A percentile compares a stretch with the other conserved stretches of the same genome.
Evolutionary conservation across 768 basidiomycete genomes (phyloP).

Genomic region (Amanita subjunquillea): DNA sequence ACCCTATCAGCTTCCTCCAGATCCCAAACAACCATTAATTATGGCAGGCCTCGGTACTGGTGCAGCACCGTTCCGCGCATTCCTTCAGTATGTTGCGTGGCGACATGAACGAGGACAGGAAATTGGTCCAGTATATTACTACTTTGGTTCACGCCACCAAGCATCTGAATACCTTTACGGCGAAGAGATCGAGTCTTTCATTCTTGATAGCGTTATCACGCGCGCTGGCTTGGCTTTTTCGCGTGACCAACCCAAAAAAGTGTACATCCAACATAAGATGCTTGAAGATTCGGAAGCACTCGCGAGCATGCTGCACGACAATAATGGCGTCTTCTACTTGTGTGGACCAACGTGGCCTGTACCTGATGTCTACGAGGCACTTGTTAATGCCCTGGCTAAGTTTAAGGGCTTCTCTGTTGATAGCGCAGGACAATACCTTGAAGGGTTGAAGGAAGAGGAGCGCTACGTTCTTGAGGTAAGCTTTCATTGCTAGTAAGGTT

Average conservation of each 20-base stretch:
- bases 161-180: conserved; percentile 96
- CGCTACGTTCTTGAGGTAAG: conserved; percentile 92
- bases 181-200: conserved; percentile 91
- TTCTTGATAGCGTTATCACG: conserved; percentile 75
- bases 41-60: conserved; percentile 99
- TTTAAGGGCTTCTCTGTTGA: conserved; percentile 55
- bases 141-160: conserved; percentile 96
- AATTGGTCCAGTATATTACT: conserved; percentile 92
- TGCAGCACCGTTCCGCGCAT: conserved; percentile 98
- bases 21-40: conserved; percentile 82
- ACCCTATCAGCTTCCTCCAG: conserved; percentile 63
- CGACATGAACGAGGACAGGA: conserved; percentile 65
- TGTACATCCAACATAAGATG: conserved; percentile 99
- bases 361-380: conserved; percentile 91
- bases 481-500: neutral
- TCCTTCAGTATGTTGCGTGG: conserved; percentile 91
- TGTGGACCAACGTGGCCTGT: conserved; percentile 99
- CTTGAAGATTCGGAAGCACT: conserved; percentile 75
- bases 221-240: conserved; percentile 95
- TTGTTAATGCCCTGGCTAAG: conserved; percentile 71
- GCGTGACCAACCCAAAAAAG: conserved; percentile 83
- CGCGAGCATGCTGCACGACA: conserved; percentile 61
- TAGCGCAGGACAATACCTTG: conserved; percentile 72
- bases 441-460: conserved; percentile 91
- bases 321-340: conserved; percentile 83